Conservation (phyloP, 2,329 filamentous ascomycete genomes). For the Fusarium sp. region DNA sequence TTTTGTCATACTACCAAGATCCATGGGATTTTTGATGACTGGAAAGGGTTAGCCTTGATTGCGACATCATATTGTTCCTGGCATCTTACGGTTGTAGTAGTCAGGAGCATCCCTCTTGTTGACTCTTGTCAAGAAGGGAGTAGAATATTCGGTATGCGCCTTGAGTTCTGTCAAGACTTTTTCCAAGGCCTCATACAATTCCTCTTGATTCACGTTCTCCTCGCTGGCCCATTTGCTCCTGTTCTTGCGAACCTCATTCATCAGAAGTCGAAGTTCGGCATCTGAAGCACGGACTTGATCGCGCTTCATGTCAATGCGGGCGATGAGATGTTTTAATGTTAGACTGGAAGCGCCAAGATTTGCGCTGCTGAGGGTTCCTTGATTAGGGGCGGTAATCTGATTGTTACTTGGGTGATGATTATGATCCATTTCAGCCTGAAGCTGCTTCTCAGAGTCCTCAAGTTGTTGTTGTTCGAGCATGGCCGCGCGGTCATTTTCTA, state of each 20-base stretch:
- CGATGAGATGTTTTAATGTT: slow-evolving; percentile 96
- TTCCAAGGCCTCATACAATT: slow-evolving; percentile 95
- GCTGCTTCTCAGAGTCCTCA: slow-evolving; percentile 94
- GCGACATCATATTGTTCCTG: not conserved
- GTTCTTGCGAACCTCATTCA: slow-evolving; percentile 98
- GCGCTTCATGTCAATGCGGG: slow-evolving; percentile 92
- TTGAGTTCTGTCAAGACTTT: slow-evolving; percentile 98
- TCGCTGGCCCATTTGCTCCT: slow-evolving; percentile 99
- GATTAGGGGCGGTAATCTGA: slow-evolving; percentile 70
- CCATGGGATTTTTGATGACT: slow-evolving; percentile 98
- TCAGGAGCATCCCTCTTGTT: slow-evolving; percentile 98
- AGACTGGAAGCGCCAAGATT: slow-evolving; percentile 96
- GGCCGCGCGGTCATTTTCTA: slow-evolving; percentile 93
- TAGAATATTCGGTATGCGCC: slow-evolving; percentile 96
- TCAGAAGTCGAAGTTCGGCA: slow-evolving; percentile 88
- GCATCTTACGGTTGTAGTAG: slow-evolving; percentile 84
- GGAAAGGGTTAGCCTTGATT: slow-evolving; percentile 44
- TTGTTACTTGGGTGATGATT: slow-evolving; percentile 65
- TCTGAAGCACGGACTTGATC: slow-evolving; percentile 92
- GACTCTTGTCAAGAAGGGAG: slow-evolving; percentile 92
- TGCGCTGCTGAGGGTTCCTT: slow-evolving; percentile 90
- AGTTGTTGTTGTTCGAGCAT: slow-evolving; percentile 98
- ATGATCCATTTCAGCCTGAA: slow-evolving; percentile 93
- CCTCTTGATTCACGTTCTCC: slow-evolving; percentile 96
- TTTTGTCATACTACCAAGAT: slow-evolving; percentile 97